Base-by-base conservation (phyloP, 2,329 filamentous ascomycete species). In the Arthrobotrys sinensis region DNA sequence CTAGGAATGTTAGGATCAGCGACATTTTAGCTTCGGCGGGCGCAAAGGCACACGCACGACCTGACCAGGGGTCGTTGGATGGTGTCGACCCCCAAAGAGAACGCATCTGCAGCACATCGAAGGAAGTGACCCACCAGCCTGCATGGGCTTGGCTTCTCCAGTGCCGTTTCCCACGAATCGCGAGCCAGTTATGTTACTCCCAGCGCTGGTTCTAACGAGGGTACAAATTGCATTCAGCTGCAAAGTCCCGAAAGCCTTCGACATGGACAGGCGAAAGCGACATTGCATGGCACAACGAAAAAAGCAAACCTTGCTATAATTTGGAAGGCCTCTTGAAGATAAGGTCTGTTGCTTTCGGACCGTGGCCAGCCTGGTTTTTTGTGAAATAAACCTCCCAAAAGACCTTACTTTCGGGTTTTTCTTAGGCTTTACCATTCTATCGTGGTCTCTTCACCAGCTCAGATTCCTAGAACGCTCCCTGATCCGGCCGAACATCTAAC, bases 291-390 rank as follows among this genome's bases (percentile, higher is more conserved):
- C 66, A 71, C 66, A 45, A 19, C 32, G 10, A 62, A 71, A 76
- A 67, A 71, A 77, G 73, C 66, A 77, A 77, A 71, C 28, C 62
- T n/a, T 11, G 2, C 16, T 66, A 66, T 65, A 77, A 77, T 77
- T 77, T 71, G 73, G 66, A 77, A 77, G 57, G 57, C 60, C 57
- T 46, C 50, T 12, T 38, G 50, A 19, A 66, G 73, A 77, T 77
- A 77, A 77, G 66, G 50, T 36, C 11, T 11, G 19, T 28, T 14
- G 16, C 19, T 50, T 46, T 38, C 11, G 34, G 24, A 50, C 8
- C 19, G 4, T 45, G 48, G 64, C 53, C 53, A 60, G n/a, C 53
- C 53, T 48, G 7, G 12, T 38, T 50, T 6, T 14, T 21, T n/a
- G 21, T 21, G 60, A 45, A 48, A 34, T 24, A 67, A 55, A 40